Conservation (phyloP, 371 early-diverging fungal genomes). For the Batkoa obscura region DNA sequence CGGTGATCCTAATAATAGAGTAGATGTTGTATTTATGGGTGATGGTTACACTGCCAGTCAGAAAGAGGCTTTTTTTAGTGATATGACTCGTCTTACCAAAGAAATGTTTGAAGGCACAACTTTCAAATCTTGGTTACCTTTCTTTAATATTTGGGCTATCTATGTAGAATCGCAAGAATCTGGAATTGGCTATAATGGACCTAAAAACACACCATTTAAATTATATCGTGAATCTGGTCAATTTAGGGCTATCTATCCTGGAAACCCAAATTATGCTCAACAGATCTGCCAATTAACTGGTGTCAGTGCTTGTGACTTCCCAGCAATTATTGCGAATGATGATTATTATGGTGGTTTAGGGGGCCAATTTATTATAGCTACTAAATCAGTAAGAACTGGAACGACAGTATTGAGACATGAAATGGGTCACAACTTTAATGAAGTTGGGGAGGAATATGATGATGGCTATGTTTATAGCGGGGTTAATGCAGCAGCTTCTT, state of each 20-base stretch:
- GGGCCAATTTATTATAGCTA: slow-evolving; percentile 39
- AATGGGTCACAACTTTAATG: slow-evolving; percentile 29
- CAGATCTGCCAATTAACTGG: slow-evolving; percentile 22
- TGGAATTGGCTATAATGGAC: slow-evolving; percentile 28
- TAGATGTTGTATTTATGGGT: slow-evolving; percentile 37
- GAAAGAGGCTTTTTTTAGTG: slow-evolving; percentile 21
- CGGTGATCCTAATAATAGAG: slow-evolving; percentile 26
- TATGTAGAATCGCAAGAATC: slow-evolving; percentile 20
- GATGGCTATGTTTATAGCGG: slow-evolving; percentile 33
- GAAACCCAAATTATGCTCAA: slow-evolving; percentile 22
- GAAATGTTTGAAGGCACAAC: slow-evolving; percentile 32
- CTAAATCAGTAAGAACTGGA: slow-evolving; percentile 25
- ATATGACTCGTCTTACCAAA: slow-evolving; percentile 25
- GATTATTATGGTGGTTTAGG: slow-evolving; percentile 38
- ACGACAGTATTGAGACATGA: slow-evolving; percentile 37
- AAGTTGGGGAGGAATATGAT: slow-evolving; percentile 40
- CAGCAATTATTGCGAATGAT: slow-evolving; percentile 32
- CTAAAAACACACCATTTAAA: slow-evolving; percentile 27
- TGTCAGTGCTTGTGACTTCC: slow-evolving; percentile 28
- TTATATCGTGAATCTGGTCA: slow-evolving; percentile 36
- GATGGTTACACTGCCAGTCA: slow-evolving; percentile 32
- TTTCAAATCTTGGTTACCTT: slow-evolving; percentile 23
- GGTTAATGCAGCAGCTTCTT: slow-evolving; percentile 20
- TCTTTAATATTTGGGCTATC: slow-evolving; percentile 34
- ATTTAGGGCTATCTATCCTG: slow-evolving; percentile 29